Evolutionary conservation across 257 asterid genomes (phyloP).

Genomic region (Nicotiana paniculata): DNA sequence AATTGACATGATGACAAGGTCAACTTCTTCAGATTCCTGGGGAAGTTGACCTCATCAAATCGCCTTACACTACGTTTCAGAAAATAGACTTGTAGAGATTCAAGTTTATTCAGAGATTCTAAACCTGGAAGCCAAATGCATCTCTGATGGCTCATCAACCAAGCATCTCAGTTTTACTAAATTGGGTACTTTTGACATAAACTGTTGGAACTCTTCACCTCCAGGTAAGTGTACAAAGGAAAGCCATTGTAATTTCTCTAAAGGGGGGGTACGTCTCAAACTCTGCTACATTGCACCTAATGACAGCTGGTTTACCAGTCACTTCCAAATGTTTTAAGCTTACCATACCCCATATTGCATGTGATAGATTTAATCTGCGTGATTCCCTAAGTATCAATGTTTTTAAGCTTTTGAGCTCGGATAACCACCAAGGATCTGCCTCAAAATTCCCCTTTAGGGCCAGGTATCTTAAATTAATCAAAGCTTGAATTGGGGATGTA

Average conservation of each 20-base stretch:
- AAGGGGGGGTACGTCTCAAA: not conserved
- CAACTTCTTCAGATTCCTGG: conserved; percentile 12
- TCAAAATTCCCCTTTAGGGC: not conserved
- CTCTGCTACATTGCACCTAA: not conserved
- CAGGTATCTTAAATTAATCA: conserved; percentile 9
- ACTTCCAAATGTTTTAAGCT: not conserved
- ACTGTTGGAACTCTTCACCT: not conserved
- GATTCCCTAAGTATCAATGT: not conserved
- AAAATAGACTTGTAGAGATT: conserved; percentile 1
- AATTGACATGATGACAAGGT: not conserved
- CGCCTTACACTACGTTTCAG: not conserved
- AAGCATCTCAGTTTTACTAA: not conserved
- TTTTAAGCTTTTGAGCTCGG: conserved; percentile 2
- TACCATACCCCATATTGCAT: not conserved
- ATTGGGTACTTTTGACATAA: not conserved
- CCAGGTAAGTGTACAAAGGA: not conserved
- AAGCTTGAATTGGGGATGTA: not conserved
- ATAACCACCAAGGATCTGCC: not conserved
- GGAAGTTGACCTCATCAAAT: not conserved
- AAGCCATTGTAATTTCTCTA: not conserved
- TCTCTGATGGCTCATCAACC: not conserved
- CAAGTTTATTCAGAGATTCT: not conserved
- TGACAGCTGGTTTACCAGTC: not conserved
- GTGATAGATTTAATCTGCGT: not conserved
- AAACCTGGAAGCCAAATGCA: not conserved